Base-by-base conservation (phyloP, 2,329 filamentous ascomycete genomes). In the Diplodia intermedia region DNA sequence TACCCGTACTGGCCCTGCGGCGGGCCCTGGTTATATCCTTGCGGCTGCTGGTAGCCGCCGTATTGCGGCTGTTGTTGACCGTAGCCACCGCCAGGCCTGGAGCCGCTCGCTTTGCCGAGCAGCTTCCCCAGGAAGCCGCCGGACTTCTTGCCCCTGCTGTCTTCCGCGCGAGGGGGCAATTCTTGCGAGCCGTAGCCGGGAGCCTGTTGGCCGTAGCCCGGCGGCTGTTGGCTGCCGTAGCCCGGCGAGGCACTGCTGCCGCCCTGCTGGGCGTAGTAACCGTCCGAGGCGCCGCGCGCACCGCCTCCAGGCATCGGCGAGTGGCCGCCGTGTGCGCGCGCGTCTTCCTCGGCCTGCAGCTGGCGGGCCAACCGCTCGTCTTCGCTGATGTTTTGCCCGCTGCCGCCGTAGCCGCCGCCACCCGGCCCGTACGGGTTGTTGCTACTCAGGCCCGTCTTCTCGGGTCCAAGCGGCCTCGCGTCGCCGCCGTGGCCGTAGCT, bases 321-420 rank as follows among this genome's bases (percentile, higher is more conserved):
- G 78, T 57, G 74, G 76, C 33, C 72, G 72, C 70, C 69, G 71
- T 72, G 76, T 18, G 84, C 85, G 54, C 88, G 86, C 6, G 88
- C 87, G 71, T 97, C 86, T 79, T 97, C 93, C 79, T 97, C 91
- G 54, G 91, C 91, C 78, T 97, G 94, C 52, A 97, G 82, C 75
- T 89, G 87, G 50, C 91, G 86, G 8, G 94, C 93, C 11, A 94
- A 82, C 31, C 85, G 85, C 69, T 91, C 92, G 76, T 96, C 93
- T 56, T 90, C 89, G 68, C 86, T 86, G 36, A 84, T 76, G 65
- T 78, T 47, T 11, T 47, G 43, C 6, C 43, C 43, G 43, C 69
- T 61, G 29, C 55, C 36, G 12, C 20, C 70, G 33, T 23, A 63
- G 56, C 71, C 68, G 8, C 36, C 36, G 11, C 36, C 36, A 36